These are phyloP conservation scores for Taxillus chinensis DNA, from an alignment of 164 flowering plant genomes.

Conservation along the genomic window DNA sequence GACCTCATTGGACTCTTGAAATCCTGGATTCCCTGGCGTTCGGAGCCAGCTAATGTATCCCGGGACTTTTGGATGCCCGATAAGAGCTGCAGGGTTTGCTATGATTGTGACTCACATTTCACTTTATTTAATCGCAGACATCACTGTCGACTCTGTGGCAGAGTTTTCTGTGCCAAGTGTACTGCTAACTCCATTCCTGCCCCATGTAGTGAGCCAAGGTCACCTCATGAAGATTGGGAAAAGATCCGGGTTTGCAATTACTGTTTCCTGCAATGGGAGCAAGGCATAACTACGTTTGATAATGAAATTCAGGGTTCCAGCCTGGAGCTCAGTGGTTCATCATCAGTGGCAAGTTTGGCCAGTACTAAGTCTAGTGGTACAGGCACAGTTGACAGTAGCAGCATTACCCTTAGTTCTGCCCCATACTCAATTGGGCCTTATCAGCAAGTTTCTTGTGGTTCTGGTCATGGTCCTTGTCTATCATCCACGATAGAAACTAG, in stretches of 20 bases:
- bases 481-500: slow-evolving; percentile 28
- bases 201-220: slow-evolving; percentile 28
- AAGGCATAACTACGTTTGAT: slow-evolving; percentile 27
- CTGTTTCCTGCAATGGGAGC: slow-evolving; percentile 77
- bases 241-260: slow-evolving; percentile 77
- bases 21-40: slow-evolving; percentile 73
- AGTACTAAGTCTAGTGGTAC: slow-evolving; percentile 51
- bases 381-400: slow-evolving; percentile 37
- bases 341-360: slow-evolving; percentile 60
- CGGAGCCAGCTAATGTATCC: slow-evolving; percentile 68
- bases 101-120: slow-evolving; percentile 86
- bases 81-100: slow-evolving; percentile 88
- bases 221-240: slow-evolving; percentile 46
- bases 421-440: slow-evolving; percentile 45
- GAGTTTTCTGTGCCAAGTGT: slow-evolving; percentile 85
- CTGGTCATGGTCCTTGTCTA: slow-evolving; percentile 33
- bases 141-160: slow-evolving; percentile 90
- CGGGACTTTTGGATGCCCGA: slow-evolving; percentile 99
- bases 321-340: slow-evolving; percentile 44
- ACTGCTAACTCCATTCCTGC: slow-evolving; percentile 74
- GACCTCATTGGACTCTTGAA: slow-evolving; percentile 44
- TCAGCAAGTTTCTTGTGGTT: slow-evolving; percentile 30
- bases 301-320: slow-evolving; percentile 34
- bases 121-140: slow-evolving; percentile 82
- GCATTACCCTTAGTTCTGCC: slow-evolving; percentile 44